Evolutionary conservation across 177 flowering plant genomes (phyloP).

Genomic region (Vitis hybrid): DNA sequence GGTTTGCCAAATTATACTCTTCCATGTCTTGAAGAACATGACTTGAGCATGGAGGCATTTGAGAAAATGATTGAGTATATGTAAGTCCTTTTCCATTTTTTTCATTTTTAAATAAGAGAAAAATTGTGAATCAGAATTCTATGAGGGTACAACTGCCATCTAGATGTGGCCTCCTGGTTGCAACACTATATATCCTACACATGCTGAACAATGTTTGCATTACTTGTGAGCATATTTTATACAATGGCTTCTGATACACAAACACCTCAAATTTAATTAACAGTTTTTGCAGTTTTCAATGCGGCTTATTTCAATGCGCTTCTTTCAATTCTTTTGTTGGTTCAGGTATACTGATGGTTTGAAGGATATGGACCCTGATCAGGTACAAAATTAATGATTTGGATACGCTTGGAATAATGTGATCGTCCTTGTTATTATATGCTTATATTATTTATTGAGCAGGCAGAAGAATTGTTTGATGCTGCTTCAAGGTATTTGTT

Average conservation of each 20-base stretch:
- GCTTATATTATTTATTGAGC: conserved; percentile 18
- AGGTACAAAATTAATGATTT: conserved; percentile 44
- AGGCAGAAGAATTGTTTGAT: conserved; percentile 98
- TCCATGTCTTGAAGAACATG: conserved; percentile 83
- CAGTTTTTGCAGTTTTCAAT: not conserved
- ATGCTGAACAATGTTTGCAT: too few species aligned
- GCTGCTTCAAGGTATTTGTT: conserved; percentile 95
- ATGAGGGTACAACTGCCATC: not conserved
- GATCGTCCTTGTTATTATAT: not conserved
- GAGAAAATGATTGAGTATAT: conserved; percentile 95
- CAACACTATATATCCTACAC: not conserved
- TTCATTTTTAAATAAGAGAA: not conserved
- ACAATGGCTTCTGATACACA: too few species aligned
- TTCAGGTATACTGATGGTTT: conserved; percentile 94
- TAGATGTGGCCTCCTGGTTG: not conserved
- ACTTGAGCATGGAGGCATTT: conserved; percentile 77
- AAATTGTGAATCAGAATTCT: not conserved
- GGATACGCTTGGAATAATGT: not conserved
- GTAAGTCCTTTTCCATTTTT: conserved; percentile 42
- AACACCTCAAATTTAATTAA: not conserved
- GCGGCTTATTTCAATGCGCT: conserved; percentile 12
- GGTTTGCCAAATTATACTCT: conserved; percentile 41
- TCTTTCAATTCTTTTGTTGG: conserved; percentile 6
- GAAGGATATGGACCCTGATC: conserved; percentile 81
- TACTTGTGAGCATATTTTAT: too few species aligned